Evolutionary conservation across 495 filamentous ascomycete species (phyloP).

Genomic region (Podospora pseudopauciseta): DNA sequence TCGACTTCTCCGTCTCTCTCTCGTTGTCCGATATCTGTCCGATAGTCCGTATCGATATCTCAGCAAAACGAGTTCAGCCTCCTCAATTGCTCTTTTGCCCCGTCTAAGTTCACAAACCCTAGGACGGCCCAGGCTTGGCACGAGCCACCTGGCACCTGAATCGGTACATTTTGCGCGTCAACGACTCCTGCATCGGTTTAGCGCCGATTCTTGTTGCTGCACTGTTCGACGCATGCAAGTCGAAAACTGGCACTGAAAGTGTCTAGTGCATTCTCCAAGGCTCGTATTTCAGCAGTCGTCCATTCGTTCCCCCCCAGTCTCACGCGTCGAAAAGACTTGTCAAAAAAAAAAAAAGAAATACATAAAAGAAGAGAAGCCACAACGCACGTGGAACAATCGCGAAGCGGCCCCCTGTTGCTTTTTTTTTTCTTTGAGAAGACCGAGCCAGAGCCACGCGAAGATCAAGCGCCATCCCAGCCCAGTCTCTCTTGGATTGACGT

Average conservation of each 20-base stretch:
- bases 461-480: neutral
- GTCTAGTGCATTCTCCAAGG: slow-evolving; percentile 5
- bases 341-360: neutral
- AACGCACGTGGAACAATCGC: neutral
- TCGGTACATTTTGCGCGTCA: neutral
- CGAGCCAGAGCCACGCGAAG: neutral
- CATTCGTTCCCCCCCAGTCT: slow-evolving; percentile 1
- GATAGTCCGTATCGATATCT: neutral
- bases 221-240: slow-evolving; percentile 3
- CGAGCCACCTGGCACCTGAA: slow-evolving; percentile 6
- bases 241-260: neutral
- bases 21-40: neutral
- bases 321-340: neutral
- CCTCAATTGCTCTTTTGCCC: neutral
- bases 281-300: slow-evolving; percentile 17
- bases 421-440: neutral
- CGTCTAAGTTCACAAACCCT: too few species aligned
- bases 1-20: neutral
- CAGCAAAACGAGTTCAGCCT: neutral
- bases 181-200: slow-evolving; percentile 10
- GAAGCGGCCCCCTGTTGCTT: neutral
- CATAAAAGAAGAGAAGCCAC: neutral
- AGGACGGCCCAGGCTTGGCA: neutral
- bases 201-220: slow-evolving; percentile 14
- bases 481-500: slow-evolving; percentile 12